Base-by-base conservation (phyloP, 1,139 yeast genomes). In the Debaryomyces nepalensis region DNA sequence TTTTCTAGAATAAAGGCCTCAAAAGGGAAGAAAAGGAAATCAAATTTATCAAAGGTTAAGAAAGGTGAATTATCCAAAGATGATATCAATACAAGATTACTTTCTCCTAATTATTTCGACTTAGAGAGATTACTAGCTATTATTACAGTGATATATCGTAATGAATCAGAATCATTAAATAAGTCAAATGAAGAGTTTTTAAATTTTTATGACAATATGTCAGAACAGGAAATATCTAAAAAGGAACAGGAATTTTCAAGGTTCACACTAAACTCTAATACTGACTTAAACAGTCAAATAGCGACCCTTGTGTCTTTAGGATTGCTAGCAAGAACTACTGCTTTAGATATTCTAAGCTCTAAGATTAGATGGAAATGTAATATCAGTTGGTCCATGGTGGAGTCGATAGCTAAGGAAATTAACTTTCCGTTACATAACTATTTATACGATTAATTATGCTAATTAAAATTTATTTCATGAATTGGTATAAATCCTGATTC, bases 51-150 rank as follows among this genome's bases (percentile, higher is more conserved):
- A 48, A 58, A 75, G 44, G 64, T 59, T 29, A 44, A 56, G 46
- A 53, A 61, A 65, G 52, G 70, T 54, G 52, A 70, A 70, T 39
- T 71, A 69, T 45, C 75, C 52, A 64, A 69, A 58, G 59, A 65
- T 49, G 80, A 73, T 42, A 67, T 82, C 14, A 82, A 79, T 43
- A 66, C 79, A 4, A 66, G 82, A 21, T 62, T 82, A 18, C 67
- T 83, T 24, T 78, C 82, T 8, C 83, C 89, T 1, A 77, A 79
- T 19, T 69, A 76, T 36, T 85, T 84, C 55, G 90, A 84, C 42
- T 63, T 84, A 41, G 93, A 85, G 54, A 68, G 93, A 42, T 63
- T 84, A 64, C 62, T 82, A 49, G 89, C 91, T 1, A 84, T 85
- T 23, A 59, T 82, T 26, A 78, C 82, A 22, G 80, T 86, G 1